phyloP scores from a whole-genome alignment of 148 eudicot species.

The Chenopodium album region DNA sequence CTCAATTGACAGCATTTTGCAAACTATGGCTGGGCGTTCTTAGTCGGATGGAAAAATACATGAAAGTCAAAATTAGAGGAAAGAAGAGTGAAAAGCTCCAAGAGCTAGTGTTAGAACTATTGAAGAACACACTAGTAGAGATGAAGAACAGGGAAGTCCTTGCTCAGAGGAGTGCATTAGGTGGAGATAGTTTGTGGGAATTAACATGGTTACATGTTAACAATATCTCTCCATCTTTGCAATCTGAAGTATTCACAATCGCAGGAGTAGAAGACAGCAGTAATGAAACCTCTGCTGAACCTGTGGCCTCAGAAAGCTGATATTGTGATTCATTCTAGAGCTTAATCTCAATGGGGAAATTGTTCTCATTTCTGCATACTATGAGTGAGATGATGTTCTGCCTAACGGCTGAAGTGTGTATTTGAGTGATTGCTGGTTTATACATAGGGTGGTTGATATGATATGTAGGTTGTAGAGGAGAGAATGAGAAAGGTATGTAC shows the following conservation, averaged over 20 bases:
- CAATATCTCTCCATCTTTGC: conserved; percentile 59
- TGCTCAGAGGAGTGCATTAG: conserved; percentile 50
- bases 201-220: conserved; percentile 77
- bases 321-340: neutral
- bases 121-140: conserved; percentile 56
- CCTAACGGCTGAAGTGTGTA: neutral
- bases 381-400: neutral
- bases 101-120: conserved; percentile 63
- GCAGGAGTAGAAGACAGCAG: conserved; percentile 18
- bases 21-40: conserved; percentile 76
- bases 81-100: conserved; percentile 73
- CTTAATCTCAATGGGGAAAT: neutral
- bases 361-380: neutral
- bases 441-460: neutral
- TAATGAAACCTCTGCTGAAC: conserved; percentile 20
- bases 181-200: conserved; percentile 75
- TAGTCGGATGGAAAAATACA: conserved; percentile 63
- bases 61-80: conserved; percentile 67
- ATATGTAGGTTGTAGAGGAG: neutral
- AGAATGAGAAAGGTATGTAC: neutral
- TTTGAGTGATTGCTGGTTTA: neutral
- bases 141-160: conserved; percentile 66
- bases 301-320: conserved; percentile 24
- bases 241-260: conserved; percentile 52
- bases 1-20: conserved; percentile 57